phyloP scores from a whole-genome alignment of 1,284 basidiomycete genomes.

The Ustilago bromivora region DNA sequence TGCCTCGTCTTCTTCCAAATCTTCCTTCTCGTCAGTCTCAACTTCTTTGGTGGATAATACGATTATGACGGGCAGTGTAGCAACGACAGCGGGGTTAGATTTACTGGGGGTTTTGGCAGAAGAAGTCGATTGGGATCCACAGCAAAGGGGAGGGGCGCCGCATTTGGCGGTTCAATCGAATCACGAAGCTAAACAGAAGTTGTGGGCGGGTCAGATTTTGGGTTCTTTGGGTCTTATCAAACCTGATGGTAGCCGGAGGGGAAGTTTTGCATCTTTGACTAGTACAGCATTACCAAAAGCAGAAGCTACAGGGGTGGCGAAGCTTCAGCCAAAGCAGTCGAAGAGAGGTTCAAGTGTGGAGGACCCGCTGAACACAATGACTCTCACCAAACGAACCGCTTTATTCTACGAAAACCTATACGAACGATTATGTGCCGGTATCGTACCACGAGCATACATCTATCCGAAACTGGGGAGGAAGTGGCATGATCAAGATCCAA shows the following conservation, averaged over 20 bases:
- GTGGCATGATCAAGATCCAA: conserved; percentile 45
- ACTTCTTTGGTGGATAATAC: conserved; percentile 13
- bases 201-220: conserved; percentile 40
- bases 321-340: conserved; percentile 3
- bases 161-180: conserved; percentile 32
- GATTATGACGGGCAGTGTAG: conserved; percentile 8
- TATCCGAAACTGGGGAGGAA: conserved; percentile 49
- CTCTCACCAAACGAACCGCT: conserved; percentile 56
- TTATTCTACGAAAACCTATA: conserved; percentile 62
- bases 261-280: conserved; percentile 17
- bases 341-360: background rate
- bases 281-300: background rate
- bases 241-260: conserved; percentile 13
- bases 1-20: conserved; percentile 28
- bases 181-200: conserved; percentile 34
- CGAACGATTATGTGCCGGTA: conserved; percentile 50
- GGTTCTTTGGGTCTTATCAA: conserved; percentile 34
- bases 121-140: conserved; percentile 47
- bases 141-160: conserved; percentile 17
- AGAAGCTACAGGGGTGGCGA: background rate
- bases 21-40: conserved; percentile 38
- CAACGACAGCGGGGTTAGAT: conserved; percentile 35
- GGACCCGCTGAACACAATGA: conserved; percentile 49
- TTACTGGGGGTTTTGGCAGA: conserved; percentile 37
- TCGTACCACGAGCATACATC: conserved; percentile 55